Base-by-base conservation (phyloP, 169 alveolate species). In the Cryptosporidium sp. region DNA sequence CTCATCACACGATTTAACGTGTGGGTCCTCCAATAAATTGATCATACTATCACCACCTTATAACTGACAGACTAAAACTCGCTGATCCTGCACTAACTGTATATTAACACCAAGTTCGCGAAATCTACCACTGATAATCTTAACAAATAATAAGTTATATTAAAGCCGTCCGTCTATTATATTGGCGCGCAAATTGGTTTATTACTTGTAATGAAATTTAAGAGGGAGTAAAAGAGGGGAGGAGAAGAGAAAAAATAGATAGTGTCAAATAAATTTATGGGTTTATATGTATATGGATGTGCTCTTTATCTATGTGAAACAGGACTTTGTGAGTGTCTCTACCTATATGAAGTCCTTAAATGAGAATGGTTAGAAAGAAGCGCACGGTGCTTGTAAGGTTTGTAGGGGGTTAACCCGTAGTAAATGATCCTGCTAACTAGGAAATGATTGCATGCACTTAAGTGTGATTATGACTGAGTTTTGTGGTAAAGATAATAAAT, bases 1-100 rank as follows among this genome's bases (percentile, higher is more conserved):
- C 21, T 80, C 89, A 80, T 80, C 89, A 80, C 75, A 80, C 26
- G 89, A 45, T 39, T 67, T 80, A 43, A 80, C 65, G 50, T 80
- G 89, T 65, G 89, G 89, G 75, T 80, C 89, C 59, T 80, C 75
- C 75, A 65, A 50, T 45, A 80, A 65, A 23, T 45, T 33, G 21
- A 80, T 59, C 89, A 80, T 80, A 37, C 39, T 33, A 59, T 65
- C 23, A 18, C 51, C 70, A 21, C 69, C 37, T 26, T 43, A 52
- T 51, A 18, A 31, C 33, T 65, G 71, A 18, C 52, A 2, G 50
- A n/a, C 52, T 16, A 65, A 65, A 21, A 7, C 33, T 65, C 50
- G 43, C 50, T 23, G 35, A 26, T 55, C 67, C 18, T 23, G 67
- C 21, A 21, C 23, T 55, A 55, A 21, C 21, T 55, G 16, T 55